Percentiles rank a stretch among this genome's conserved stretches.
Evolutionary conservation across 2,329 filamentous ascomycete genomes (phyloP).

Genomic region (Penicillium crustosum): DNA sequence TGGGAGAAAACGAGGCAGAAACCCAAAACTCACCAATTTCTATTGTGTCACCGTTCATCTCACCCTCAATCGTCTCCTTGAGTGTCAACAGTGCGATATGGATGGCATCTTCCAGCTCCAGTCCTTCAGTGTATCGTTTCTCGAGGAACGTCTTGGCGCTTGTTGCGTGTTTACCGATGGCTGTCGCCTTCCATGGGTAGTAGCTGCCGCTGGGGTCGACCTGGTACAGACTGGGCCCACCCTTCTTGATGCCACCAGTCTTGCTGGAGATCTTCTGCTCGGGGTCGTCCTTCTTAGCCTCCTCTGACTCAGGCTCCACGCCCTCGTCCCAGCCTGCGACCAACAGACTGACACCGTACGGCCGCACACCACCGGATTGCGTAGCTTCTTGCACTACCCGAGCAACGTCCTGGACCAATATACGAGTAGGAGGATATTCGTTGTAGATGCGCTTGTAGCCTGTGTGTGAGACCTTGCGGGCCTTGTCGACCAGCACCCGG

Average conservation of each 20-base stretch:
- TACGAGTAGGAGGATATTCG: conserved; percentile 98
- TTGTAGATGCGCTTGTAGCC: conserved; percentile 99
- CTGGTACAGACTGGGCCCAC: conserved; percentile 95
- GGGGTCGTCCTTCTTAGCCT: conserved; percentile 56
- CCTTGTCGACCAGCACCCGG: conserved; percentile 94
- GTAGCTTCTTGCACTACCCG: conserved; percentile 98
- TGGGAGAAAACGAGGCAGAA: neutral
- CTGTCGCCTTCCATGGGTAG: conserved; percentile 99
- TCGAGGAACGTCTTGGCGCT: conserved; percentile 99
- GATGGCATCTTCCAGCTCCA: conserved; percentile 96
- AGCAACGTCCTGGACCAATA: conserved; percentile 97
- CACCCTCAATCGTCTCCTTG: conserved; percentile 98
- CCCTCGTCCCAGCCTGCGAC: conserved; percentile 98
- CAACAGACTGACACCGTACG: conserved; percentile 92
- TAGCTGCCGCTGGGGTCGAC: conserved; percentile 99
- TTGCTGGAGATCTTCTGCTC: conserved; percentile 73
- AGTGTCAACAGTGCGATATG: conserved; percentile 96
- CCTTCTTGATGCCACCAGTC: conserved; percentile 93
- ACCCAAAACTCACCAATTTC: conserved; percentile 73
- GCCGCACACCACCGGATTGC: conserved; percentile 93
- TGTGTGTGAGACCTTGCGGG: conserved; percentile 96
- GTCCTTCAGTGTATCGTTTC: conserved; percentile 95
- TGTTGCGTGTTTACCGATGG: conserved; percentile 97
- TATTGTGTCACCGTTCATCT: conserved; percentile 98
- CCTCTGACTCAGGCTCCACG: conserved; percentile 78